Percentiles rank a stretch among this genome's conserved stretches.
phyloP scores from a whole-genome alignment of 2,329 filamentous ascomycete genomes.

The Chaetomiaceae sp. region DNA sequence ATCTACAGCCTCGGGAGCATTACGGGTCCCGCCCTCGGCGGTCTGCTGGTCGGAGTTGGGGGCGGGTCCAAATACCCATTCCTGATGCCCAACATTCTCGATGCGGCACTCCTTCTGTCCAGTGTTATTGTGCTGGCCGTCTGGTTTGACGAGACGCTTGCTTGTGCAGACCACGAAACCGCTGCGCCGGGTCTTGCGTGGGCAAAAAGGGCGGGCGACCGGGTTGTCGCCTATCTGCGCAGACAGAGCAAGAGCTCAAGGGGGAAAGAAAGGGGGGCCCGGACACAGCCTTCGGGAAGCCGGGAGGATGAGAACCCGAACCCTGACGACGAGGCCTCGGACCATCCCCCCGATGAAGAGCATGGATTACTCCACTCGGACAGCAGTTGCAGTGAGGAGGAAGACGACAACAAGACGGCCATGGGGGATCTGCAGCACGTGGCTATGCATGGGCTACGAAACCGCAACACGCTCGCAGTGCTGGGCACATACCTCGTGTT shows the following conservation, averaged over 20 bases:
- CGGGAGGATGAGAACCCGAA: slow-evolving; percentile 14
- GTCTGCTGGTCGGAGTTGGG: slow-evolving; percentile 65
- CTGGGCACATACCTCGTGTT: slow-evolving; percentile 87
- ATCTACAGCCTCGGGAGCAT: slow-evolving; percentile 96
- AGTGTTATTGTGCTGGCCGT: slow-evolving; percentile 71
- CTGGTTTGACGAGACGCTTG: slow-evolving; percentile 82
- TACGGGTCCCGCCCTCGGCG: slow-evolving; percentile 86
- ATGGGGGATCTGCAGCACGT: slow-evolving; percentile 42
- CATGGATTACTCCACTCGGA: slow-evolving; percentile 14
- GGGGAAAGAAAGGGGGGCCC: slow-evolving; percentile 17
- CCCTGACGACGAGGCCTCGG: slow-evolving; percentile 18
- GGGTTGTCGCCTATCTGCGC: slow-evolving; percentile 24
- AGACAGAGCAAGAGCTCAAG: neutral
- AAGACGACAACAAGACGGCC: slow-evolving; percentile 37
- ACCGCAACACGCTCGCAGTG: slow-evolving; percentile 74
- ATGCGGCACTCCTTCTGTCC: slow-evolving; percentile 64
- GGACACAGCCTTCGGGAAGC: slow-evolving; percentile 5
- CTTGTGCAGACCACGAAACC: slow-evolving; percentile 34
- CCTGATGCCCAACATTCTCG: slow-evolving; percentile 75
- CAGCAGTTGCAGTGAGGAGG: slow-evolving; percentile 23
- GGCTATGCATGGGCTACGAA: slow-evolving; percentile 58
- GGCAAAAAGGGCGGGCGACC: slow-evolving; percentile 27
- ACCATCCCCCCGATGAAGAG: slow-evolving; percentile 10
- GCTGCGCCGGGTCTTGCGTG: slow-evolving; percentile 27
- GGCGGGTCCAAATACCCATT: slow-evolving; percentile 69